phyloP scores from a whole-genome alignment of 2,329 filamentous ascomycete genomes.

The Stenocarpella maydis region DNA sequence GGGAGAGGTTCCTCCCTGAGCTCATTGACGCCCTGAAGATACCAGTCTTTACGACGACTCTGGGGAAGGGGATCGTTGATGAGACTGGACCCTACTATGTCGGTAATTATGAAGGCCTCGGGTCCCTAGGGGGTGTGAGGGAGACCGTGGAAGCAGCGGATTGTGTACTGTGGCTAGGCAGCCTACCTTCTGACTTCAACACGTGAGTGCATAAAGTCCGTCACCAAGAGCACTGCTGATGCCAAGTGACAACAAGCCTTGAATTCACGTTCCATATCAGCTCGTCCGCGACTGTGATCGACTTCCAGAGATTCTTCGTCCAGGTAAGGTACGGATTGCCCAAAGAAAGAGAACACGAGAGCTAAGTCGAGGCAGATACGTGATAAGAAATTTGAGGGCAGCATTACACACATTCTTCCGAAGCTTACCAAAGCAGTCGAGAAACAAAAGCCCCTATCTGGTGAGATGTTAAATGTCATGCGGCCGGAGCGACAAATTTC shows the following conservation, averaged over 20 bases:
- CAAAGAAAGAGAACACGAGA: neutral
- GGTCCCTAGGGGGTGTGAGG: conserved; percentile 48
- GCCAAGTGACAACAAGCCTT: neutral
- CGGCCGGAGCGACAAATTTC: neutral
- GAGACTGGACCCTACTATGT: conserved; percentile 68
- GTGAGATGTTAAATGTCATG: neutral
- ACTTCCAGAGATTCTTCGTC: conserved; percentile 2
- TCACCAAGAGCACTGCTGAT: neutral
- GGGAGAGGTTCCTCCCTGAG: conserved; percentile 63
- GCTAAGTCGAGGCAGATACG: conserved; percentile 34
- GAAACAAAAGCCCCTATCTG: conserved; percentile 12
- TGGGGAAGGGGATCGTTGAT: conserved; percentile 72
- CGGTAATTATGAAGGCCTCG: conserved; percentile 70
- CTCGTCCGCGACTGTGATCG: conserved; percentile 35
- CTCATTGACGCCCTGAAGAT: conserved; percentile 64
- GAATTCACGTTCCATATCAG: neutral
- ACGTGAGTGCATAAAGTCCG: conserved; percentile 3
- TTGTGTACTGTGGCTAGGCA: conserved; percentile 36
- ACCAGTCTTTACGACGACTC: conserved; percentile 70
- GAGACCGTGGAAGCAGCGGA: conserved; percentile 32
- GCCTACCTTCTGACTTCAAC: conserved; percentile 35
- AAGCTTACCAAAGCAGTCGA: conserved; percentile 30
- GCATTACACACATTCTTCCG: conserved; percentile 36
- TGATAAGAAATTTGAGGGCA: conserved; percentile 33
- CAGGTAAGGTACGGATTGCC: neutral